These are phyloP conservation scores for Lipomyces sp. DNA, from an alignment of 805 yeast genomes.

Conservation along the genomic window DNA sequence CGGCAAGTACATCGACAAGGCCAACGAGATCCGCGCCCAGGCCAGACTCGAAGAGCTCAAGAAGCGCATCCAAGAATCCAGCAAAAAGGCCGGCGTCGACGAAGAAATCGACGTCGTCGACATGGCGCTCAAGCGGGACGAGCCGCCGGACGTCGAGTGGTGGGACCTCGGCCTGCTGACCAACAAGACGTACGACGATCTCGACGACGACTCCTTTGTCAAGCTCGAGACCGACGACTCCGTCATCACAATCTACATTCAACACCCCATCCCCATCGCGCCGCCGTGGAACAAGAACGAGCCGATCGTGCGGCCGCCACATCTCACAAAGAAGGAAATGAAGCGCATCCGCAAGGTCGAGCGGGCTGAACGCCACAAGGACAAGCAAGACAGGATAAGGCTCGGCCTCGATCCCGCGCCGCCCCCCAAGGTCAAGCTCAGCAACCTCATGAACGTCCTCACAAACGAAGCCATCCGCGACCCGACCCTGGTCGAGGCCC, in stretches of 20 bases:
- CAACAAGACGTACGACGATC: conserved; percentile 38
- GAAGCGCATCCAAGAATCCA: conserved; percentile 37
- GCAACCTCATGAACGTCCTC: conserved; percentile 79
- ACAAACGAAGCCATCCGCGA: conserved; percentile 83
- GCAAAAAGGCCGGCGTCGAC: conserved; percentile 43
- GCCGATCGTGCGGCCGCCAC: conserved; percentile 47
- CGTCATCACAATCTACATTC: conserved; percentile 68
- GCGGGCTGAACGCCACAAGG: conserved; percentile 60
- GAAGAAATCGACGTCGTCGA: conserved; percentile 59
- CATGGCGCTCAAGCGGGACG: conserved; percentile 43
- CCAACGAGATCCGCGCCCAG: conserved; percentile 47
- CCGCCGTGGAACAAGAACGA: conserved; percentile 55
- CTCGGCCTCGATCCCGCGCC: conserved; percentile 86
- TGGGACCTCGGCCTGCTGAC: conserved; percentile 71
- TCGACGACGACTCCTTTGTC: conserved; percentile 28
- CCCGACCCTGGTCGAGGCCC: conserved; percentile 80
- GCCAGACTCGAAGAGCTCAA: conserved; percentile 39
- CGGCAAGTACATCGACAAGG: conserved; percentile 62
- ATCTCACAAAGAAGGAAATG: conserved; percentile 71
- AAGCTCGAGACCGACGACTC: conserved; percentile 39
- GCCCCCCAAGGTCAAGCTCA: conserved; percentile 78
- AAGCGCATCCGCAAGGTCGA: conserved; percentile 69
- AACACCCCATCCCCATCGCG: conserved; percentile 70
- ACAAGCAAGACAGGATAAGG: conserved; percentile 70
- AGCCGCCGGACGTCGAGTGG: conserved; percentile 77